phyloP scores from a whole-genome alignment of 2,329 filamentous ascomycete species.

The Pseudovirgaria hyperparasitica region DNA sequence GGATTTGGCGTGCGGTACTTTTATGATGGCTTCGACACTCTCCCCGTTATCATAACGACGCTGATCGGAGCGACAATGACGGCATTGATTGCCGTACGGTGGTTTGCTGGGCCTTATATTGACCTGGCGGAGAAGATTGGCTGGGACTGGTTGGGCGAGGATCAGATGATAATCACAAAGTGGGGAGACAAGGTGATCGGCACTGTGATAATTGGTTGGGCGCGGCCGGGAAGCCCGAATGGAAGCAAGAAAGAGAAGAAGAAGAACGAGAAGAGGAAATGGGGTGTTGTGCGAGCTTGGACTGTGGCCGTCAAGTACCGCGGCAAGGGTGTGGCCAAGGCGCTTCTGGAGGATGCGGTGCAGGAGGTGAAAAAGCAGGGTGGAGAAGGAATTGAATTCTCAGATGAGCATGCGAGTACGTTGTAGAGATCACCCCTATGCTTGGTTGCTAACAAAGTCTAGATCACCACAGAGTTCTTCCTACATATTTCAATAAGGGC shows the following conservation, averaged over 20 bases:
- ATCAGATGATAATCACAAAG: constrained; percentile 46
- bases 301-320: constrained; percentile 61
- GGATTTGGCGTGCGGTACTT: constrained; percentile 27
- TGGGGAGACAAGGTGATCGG: constrained; percentile 59
- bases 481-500: too few relatives aligned
- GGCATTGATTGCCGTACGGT: constrained; percentile 49
- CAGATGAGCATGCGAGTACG: constrained; percentile 64
- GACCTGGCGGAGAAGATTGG: constrained; percentile 46
- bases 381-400: constrained; percentile 61
- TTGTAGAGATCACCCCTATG: too few relatives aligned
- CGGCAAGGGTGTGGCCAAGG: constrained; percentile 56
- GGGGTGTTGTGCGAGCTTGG: constrained; percentile 69
- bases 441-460: too few relatives aligned
- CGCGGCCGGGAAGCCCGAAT: constrained; percentile 35
- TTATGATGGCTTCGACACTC: constrained; percentile 32
- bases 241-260: constrained; percentile 26
- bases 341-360: constrained; percentile 62
- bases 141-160: constrained; percentile 48
- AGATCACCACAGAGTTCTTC: too few relatives aligned
- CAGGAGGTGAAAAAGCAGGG: constrained; percentile 53
- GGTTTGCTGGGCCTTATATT: constrained; percentile 49
- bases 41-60: constrained; percentile 44
- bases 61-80: constrained; percentile 50
- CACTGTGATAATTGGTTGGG: constrained; percentile 54
- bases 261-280: constrained; percentile 42